phyloP scores from a whole-genome alignment of 257 asterid species.

The Salvia miltiorrhiza region DNA sequence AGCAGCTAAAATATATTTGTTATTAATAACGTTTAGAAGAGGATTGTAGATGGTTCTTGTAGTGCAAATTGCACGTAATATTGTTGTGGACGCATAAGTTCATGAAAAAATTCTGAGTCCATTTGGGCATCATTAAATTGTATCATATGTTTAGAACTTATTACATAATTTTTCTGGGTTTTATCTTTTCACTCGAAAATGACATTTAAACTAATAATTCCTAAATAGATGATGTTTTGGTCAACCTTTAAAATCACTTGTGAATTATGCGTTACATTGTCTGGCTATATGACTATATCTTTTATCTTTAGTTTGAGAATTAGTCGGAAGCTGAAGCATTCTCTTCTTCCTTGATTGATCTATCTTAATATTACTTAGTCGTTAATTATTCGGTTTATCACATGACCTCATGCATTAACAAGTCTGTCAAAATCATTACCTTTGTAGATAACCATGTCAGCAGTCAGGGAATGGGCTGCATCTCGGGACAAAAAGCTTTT shows the following conservation, averaged over 20 bases:
- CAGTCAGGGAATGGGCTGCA: constrained; percentile 99
- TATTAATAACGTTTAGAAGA: not conserved
- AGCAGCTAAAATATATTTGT: not conserved
- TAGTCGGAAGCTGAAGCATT: not conserved
- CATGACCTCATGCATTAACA: not conserved
- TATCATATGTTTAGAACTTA: not conserved
- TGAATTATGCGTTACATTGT: not conserved
- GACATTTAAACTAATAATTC: not conserved
- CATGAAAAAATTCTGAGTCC: not conserved
- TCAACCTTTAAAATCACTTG: not conserved
- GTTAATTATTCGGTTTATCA: not conserved
- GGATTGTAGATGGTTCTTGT: not conserved
- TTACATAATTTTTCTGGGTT: not conserved
- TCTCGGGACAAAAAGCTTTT: constrained; percentile 84
- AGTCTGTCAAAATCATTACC: constrained; percentile 14
- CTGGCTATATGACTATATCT: constrained; percentile 1
- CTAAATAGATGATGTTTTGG: not conserved
- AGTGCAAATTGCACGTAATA: not conserved
- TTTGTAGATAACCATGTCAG: constrained; percentile 95
- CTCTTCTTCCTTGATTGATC: constrained; percentile 10
- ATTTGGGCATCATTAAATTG: not conserved
- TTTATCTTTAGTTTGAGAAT: constrained; percentile 2
- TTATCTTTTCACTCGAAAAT: not conserved
- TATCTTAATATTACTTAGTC: not conserved
- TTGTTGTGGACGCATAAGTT: not conserved